Evolutionary conservation across 805 yeast genomes (phyloP), one percentile per base, ranked within the genome.

Genomic region (Grigorovia humatica): DNA sequence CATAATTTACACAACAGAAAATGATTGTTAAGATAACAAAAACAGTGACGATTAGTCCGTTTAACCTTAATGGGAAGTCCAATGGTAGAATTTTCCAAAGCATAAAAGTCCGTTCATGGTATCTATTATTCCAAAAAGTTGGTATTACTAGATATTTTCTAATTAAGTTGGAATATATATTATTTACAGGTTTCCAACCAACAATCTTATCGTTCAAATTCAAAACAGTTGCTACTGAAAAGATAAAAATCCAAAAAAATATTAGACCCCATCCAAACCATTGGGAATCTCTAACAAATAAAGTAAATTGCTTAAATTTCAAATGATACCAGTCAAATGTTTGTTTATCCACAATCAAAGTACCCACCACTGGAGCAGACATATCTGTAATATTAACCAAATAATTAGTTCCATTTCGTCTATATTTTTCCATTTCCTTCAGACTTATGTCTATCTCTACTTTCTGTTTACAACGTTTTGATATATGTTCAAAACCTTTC

Each of bases 221-320:
- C 48, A 58, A 50, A 1, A 70, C 9, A 1, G 73, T 65, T 0
- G 68, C 69, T 1, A 70, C 42, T 0, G 61, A 44, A 27, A 74
- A 48, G 15, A 74, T 55, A 6, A 65, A 59, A 0, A 60, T 61
- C 78, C 78, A 74, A 51, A 63, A 74, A 52, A 71, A 71, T 27
- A 73, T 62, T 42, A 64, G 59, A n/a, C 77, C 78, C 78, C 78
- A 74, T 11, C 75, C 76, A 49, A 68, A 68, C 59, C 73, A 66
- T 53, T 69, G 74, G 18, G 74, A 69, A 47, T 70, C 61, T 27
- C 64, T 53, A 9, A 73, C 73, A 38, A 68, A 70, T 6, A 66
- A 62, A 23, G 70, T 66, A 44, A 61, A 68, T 48, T 73, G 71
- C 48, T 69, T 66, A 55, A 71, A 72, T 6, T 70, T 66, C 9